phyloP scores from a whole-genome alignment of 768 basidiomycete genomes.

The Mycena filopes region DNA sequence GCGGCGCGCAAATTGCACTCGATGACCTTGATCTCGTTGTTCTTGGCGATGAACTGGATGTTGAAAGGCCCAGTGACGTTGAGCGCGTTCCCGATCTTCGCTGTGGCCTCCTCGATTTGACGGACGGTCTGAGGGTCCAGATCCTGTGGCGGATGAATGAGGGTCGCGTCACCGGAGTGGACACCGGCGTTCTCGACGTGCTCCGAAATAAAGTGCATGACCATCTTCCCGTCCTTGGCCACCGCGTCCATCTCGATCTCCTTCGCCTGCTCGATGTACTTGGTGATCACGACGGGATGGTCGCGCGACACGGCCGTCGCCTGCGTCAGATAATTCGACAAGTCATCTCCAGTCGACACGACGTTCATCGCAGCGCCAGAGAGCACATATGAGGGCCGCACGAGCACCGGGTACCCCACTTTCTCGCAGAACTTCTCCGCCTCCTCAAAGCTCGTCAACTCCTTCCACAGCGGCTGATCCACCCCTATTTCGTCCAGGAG shows the following conservation, averaged over 20 bases:
- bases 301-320: conserved; percentile 96
- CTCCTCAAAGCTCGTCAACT: conserved; percentile 90
- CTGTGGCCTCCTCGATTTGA: conserved; percentile 96
- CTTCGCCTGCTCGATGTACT: conserved; percentile 99
- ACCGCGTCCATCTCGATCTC: conserved; percentile 99
- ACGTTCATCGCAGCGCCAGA: conserved; percentile 99
- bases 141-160: conserved; percentile 98
- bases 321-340: conserved; percentile 91
- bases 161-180: conserved; percentile 97
- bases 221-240: conserved; percentile 95
- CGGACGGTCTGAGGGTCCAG: conserved; percentile 96
- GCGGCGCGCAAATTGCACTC: conserved; percentile 99
- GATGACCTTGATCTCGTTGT: conserved; percentile 99
- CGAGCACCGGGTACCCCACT: conserved; percentile 95
- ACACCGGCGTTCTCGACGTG: conserved; percentile 99
- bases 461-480: conserved; percentile 98
- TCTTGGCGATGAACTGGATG: conserved; percentile 99
- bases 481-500: conserved; percentile 98
- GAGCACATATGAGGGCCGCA: conserved; percentile 98
- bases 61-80: conserved; percentile 99
- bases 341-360: conserved; percentile 91
- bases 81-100: conserved; percentile 96
- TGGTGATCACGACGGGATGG: conserved; percentile 97
- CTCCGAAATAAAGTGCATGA: conserved; percentile 99
- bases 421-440: conserved; percentile 90